Conservation (phyloP, 176 grass and related monocot species). For the Areca catechu region DNA sequence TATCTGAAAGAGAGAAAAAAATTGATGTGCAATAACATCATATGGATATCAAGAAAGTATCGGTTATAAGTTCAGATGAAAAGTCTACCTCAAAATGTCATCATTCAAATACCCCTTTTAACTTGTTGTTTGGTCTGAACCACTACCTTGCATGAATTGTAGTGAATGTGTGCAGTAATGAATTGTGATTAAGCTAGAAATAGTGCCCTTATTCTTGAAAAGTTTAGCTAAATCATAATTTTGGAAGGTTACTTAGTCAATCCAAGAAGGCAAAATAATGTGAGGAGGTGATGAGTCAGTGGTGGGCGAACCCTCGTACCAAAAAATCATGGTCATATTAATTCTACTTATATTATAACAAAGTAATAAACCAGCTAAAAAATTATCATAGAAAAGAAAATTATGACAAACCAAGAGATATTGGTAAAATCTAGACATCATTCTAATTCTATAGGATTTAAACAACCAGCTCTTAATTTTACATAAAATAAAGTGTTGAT, state of each 20-base stretch:
- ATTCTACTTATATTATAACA: background rate
- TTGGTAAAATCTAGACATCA: too few relatives aligned
- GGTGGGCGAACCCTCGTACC: constrained; percentile 40
- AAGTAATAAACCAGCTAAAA: too few relatives aligned
- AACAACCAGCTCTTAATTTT: too few relatives aligned
- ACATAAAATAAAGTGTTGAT: too few relatives aligned
- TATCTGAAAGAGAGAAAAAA: constrained; percentile 17
- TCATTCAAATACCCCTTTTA: constrained; percentile 24
- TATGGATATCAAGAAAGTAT: background rate
- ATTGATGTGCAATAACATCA: constrained; percentile 9
- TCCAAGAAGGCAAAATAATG: constrained; percentile 72
- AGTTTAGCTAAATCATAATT: too few relatives aligned
- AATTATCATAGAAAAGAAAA: too few relatives aligned
- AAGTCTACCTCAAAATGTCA: constrained; percentile 33
- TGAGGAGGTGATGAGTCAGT: constrained; percentile 40
- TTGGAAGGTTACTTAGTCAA: constrained; percentile 48
- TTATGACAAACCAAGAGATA: too few relatives aligned
- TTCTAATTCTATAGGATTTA: too few relatives aligned
- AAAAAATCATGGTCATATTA: background rate
- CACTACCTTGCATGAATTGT: constrained; percentile 42
- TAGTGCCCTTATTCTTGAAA: constrained; percentile 24
- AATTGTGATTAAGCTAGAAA: constrained; percentile 38
- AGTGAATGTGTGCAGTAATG: constrained; percentile 30
- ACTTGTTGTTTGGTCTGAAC: constrained; percentile 44
- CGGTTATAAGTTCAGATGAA: background rate